phyloP scores from a whole-genome alignment of 495 filamentous ascomycete genomes.

The Penicillium cataractarum region DNA sequence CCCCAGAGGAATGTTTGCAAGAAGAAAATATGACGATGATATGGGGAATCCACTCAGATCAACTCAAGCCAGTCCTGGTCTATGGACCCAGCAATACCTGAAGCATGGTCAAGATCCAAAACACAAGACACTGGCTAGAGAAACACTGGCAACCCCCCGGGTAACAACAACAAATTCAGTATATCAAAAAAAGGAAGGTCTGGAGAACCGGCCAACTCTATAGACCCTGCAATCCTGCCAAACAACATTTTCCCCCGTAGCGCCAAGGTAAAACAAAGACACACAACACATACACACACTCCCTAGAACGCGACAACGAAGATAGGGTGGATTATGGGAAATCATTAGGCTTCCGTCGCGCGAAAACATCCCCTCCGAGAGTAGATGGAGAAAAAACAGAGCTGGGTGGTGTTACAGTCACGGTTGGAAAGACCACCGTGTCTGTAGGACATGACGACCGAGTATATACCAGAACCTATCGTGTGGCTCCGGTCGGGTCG shows the following conservation, averaged over 20 bases:
- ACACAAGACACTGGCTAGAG: not conserved
- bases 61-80: slow-evolving; percentile 5
- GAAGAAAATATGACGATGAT: slow-evolving; percentile 15
- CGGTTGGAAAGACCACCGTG: slow-evolving; percentile 15
- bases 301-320: slow-evolving; percentile 43
- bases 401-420: slow-evolving; percentile 17
- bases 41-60: slow-evolving; percentile 10
- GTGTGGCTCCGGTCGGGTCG: slow-evolving; percentile 10
- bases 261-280: slow-evolving; percentile 37
- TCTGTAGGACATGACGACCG: slow-evolving; percentile 8
- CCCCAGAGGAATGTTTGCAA: slow-evolving; percentile 22
- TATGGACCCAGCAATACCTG: not conserved
- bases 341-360: slow-evolving; percentile 41
- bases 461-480: not conserved
- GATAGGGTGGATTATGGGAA: slow-evolving; percentile 44
- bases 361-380: slow-evolving; percentile 30
- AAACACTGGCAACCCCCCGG: slow-evolving; percentile 3
- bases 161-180: slow-evolving; percentile 27
- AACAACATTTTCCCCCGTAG: slow-evolving; percentile 44
- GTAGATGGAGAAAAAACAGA: slow-evolving; percentile 23
- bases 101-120: not conserved
- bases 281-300: slow-evolving; percentile 40
- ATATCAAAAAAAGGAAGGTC: slow-evolving; percentile 38
- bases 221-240: slow-evolving; percentile 43
- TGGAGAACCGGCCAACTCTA: slow-evolving; percentile 39